A percentile compares a stretch with the other conserved stretches of the same genome.
Conservation (phyloP, 2,329 filamentous ascomycete species). For the Hirsutella rhossiliensis region DNA sequence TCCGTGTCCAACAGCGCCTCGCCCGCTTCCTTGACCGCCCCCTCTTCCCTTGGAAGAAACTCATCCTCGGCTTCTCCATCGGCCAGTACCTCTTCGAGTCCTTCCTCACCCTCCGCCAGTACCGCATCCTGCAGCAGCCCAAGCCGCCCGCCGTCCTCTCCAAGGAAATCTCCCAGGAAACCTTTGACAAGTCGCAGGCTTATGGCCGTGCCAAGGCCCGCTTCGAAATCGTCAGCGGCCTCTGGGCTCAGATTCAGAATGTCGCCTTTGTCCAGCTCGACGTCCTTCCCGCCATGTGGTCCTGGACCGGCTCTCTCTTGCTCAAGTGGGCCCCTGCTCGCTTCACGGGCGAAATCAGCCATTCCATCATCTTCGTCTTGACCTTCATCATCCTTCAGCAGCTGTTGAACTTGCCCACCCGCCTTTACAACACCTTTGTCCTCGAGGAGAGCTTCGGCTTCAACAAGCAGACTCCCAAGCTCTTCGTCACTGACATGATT, state of each 20-base stretch:
- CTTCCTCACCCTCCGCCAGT: slow-evolving; percentile 82
- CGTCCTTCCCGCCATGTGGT: slow-evolving; percentile 84
- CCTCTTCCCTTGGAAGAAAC: slow-evolving; percentile 91
- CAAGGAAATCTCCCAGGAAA: slow-evolving; percentile 77
- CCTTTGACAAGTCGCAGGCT: slow-evolving; percentile 90
- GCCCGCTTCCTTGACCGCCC: slow-evolving; percentile 82
- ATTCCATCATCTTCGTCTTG: slow-evolving; percentile 87
- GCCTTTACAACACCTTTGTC: slow-evolving; percentile 89
- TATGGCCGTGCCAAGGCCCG: slow-evolving; percentile 94
- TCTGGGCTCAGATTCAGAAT: slow-evolving; percentile 83
- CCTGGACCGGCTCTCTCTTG: slow-evolving; percentile 63
- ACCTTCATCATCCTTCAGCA: slow-evolving; percentile 75
- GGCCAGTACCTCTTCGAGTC: slow-evolving; percentile 86
- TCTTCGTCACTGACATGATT: slow-evolving; percentile 83
- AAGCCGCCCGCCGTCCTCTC: slow-evolving; percentile 77
- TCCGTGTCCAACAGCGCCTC: slow-evolving; percentile 45
- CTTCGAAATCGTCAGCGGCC: slow-evolving; percentile 68
- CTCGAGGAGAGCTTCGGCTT: slow-evolving; percentile 96
- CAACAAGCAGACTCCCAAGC: slow-evolving; percentile 89
- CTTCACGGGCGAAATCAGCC: slow-evolving; percentile 85
- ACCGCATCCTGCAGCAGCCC: slow-evolving; percentile 68
- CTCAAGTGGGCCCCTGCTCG: slow-evolving; percentile 61
- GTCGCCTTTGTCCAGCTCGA: slow-evolving; percentile 83
- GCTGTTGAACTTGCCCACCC: slow-evolving; percentile 64
- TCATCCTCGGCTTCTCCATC: slow-evolving; percentile 88